Evolutionary conservation across 805 yeast species (phyloP).

Genomic region (Candida corydali): DNA sequence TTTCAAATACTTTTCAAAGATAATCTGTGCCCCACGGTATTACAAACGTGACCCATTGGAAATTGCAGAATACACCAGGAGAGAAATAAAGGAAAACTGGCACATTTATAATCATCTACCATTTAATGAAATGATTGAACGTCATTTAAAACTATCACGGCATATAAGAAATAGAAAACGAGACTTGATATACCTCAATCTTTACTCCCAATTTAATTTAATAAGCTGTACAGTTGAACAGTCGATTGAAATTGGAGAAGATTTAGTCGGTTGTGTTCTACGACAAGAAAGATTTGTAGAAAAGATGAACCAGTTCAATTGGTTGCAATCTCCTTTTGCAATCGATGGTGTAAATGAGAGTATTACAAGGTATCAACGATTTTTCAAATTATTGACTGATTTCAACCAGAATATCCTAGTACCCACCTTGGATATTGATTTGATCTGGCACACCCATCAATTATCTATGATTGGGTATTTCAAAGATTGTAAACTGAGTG

Average conservation of each 20-base stretch:
- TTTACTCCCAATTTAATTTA: conserved; percentile 13
- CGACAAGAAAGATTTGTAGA: conserved; percentile 19
- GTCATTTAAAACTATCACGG: background rate
- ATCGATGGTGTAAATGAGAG: conserved; percentile 13
- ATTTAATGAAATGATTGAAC: background rate
- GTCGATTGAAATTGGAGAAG: conserved; percentile 13
- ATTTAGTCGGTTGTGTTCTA: conserved; percentile 21
- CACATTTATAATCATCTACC: background rate
- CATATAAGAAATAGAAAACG: conserved; percentile 2
- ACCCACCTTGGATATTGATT: conserved; percentile 25
- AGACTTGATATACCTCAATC: conserved; percentile 7
- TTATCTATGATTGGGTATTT: conserved; percentile 14
- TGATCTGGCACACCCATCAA: conserved; percentile 27
- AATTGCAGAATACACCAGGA: background rate
- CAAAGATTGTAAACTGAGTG: conserved; percentile 6
- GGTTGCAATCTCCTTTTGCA: conserved; percentile 14
- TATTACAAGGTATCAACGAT: conserved; percentile 15
- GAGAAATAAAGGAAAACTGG: background rate
- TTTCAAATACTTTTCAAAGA: conserved; percentile 8
- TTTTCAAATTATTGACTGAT: conserved; percentile 7
- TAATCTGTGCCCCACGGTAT: conserved; percentile 2
- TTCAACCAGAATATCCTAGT: conserved; percentile 9
- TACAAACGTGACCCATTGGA: background rate
- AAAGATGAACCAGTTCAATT: conserved; percentile 17
- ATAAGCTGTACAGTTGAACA: conserved; percentile 8